Evolutionary conservation across 2,329 filamentous ascomycete genomes (phyloP), one percentile per base, ranked within the genome.

Genomic region (Verticillium zaregamsianum): DNA sequence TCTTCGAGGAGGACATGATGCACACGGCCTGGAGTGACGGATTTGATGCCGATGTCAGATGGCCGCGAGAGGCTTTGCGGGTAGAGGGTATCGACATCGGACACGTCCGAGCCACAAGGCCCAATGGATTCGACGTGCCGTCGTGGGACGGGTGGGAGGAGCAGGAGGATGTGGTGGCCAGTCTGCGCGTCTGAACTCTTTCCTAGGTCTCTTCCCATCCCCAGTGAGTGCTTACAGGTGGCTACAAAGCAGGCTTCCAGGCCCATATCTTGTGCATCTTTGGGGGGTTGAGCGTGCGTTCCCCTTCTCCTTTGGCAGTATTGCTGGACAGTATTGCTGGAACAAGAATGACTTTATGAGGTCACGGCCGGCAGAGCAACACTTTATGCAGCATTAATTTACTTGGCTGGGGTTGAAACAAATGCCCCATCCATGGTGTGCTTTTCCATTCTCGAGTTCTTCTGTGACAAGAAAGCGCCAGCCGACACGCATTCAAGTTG

Each of bases 111-210:
- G 68, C 72, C 14, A 70, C 74, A 33, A 70, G 71, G 39, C 74
- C 72, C 37, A 81, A 80, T 59, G 84, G 82, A 55, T 81, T 81
- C 65, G 85, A 86, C 15, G 75, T 76, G 65, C 82, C 82, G 23
- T 76, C 76, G 28, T 86, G 84, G 66, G 81, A 83, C 63, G 76
- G 79, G 7, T 83, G 82, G 71, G 83, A 85, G 32, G 70, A 74
- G 59, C 71, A 74, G 57, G 69, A 72, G 59, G 66, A 64, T 62
- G 64, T 67, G 67, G 63, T 67, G 54, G 28, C 20, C 14, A n/a
- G 20, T 14, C 11, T 49, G 45, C 45, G 45, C 23, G 3, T 49
- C n/a, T 49, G 45, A 49, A 4, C 11, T 35, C 33, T 35, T 14
- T 35, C 33, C 33, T 35, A 35, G 2, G 33, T 35, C 33, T 11